These are phyloP conservation scores for Salmacisia buchloeana DNA, from an alignment of 1,284 basidiomycete species.

Conservation along the genomic window DNA sequence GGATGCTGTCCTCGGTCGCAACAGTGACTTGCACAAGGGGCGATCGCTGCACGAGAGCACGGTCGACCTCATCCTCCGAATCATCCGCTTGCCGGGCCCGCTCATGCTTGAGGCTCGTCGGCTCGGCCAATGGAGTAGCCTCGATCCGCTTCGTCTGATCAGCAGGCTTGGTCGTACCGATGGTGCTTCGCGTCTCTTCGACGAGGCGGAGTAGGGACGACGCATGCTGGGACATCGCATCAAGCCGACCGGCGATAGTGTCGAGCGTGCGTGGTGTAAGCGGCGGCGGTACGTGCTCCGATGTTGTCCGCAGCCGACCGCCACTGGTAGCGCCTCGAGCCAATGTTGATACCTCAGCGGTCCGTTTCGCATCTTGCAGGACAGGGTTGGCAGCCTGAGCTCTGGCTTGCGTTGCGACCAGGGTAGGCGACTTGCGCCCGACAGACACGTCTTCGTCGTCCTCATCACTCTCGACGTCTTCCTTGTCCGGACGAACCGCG, in stretches of 20 bases:
- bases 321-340: neutral
- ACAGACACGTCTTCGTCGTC: neutral
- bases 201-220: neutral
- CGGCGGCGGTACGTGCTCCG: neutral
- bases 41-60: neutral
- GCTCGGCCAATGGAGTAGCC: neutral
- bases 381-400: neutral
- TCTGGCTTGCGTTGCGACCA: neutral
- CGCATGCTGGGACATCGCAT: slow-evolving; percentile 5
- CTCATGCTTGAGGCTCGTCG: neutral
- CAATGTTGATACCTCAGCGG: neutral
- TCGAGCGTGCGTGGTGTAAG: neutral
- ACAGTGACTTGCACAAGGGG: neutral
- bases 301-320: neutral
- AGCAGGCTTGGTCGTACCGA: neutral
- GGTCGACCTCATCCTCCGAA: neutral
- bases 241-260: neutral
- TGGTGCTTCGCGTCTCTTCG: neutral
- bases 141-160: no score
- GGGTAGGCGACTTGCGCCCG: neutral
- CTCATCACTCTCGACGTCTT: neutral
- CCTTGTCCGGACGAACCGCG: neutral
- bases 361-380: neutral
- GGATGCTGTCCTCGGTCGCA: neutral
- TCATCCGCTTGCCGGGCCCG: neutral